Evolutionary conservation across 805 yeast genomes (phyloP).

Genomic region (Candida endomychidarum): DNA sequence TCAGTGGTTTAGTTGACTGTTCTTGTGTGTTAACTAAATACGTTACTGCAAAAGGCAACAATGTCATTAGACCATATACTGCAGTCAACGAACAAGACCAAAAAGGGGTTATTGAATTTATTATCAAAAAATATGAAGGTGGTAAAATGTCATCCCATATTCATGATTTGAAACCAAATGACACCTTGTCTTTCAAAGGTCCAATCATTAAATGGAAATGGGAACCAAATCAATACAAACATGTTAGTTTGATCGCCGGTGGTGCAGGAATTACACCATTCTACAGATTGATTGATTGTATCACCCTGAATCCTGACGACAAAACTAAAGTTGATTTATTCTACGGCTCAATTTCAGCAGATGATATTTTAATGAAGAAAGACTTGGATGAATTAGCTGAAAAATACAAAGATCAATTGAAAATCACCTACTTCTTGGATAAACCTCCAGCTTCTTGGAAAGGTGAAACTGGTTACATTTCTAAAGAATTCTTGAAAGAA

Average conservation of each 20-base stretch:
- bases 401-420: constrained; percentile 74
- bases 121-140: constrained; percentile 78
- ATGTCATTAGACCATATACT: constrained; percentile 86
- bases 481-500: constrained; percentile 66
- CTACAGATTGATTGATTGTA: constrained; percentile 78
- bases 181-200: constrained; percentile 88
- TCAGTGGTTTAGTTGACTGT: constrained; percentile 76
- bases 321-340: constrained; percentile 82
- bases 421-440: constrained; percentile 79
- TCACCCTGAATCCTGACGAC: constrained; percentile 78
- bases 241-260: constrained; percentile 85
- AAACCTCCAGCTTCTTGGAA: constrained; percentile 48
- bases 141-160: constrained; percentile 85
- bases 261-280: constrained; percentile 97
- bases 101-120: constrained; percentile 74
- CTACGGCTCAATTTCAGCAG: constrained; percentile 75
- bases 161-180: constrained; percentile 68
- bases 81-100: constrained; percentile 73
- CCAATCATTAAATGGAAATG: constrained; percentile 91
- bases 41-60: constrained; percentile 78
- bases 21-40: constrained; percentile 79
- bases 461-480: constrained; percentile 72
- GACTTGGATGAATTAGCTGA: constrained; percentile 71
- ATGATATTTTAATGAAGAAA: constrained; percentile 78
- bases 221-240: constrained; percentile 79